Percentiles rank a stretch among this genome's conserved stretches.
Conservation (phyloP, 805 yeast genomes). For the Saccharomyces eubayanus region DNA sequence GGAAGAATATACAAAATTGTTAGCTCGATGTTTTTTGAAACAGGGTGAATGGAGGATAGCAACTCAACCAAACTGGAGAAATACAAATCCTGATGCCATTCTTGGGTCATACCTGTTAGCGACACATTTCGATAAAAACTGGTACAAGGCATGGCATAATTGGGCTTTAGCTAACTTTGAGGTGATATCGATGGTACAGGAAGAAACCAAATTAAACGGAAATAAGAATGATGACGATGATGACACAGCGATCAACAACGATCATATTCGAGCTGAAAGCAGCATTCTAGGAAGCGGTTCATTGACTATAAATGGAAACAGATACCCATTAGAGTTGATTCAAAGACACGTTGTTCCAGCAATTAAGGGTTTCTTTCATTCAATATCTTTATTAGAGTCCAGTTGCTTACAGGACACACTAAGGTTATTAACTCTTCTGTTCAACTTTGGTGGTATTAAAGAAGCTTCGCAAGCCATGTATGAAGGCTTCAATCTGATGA, state of each 20-base stretch:
- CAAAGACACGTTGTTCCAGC: conserved; percentile 89
- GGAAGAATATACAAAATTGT: conserved; percentile 69
- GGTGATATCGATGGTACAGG: conserved; percentile 50
- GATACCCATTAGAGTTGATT: conserved; percentile 45
- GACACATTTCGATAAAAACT: conserved; percentile 79
- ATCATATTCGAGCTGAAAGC: conserved; percentile 2
- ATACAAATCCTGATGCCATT: conserved; percentile 70
- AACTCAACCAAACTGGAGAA: conserved; percentile 67
- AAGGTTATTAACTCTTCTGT: conserved; percentile 83
- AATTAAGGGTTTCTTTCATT: conserved; percentile 85
- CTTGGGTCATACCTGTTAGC: conserved; percentile 88
- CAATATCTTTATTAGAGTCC: conserved; percentile 74
- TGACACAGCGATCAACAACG: neutral
- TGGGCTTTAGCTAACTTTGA: conserved; percentile 98
- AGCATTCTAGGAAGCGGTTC: conserved; percentile 19
- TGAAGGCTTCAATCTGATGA: conserved; percentile 81
- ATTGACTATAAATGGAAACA: conserved; percentile 20
- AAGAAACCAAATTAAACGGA: neutral
- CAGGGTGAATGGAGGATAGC: conserved; percentile 97
- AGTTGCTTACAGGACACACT: conserved; percentile 85
- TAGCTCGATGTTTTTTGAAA: conserved; percentile 88
- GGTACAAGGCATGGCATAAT: conserved; percentile 99
- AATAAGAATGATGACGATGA: neutral
- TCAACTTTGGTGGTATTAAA: conserved; percentile 81
- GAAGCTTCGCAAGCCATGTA: conserved; percentile 82